A percentile compares a stretch with the other conserved stretches of the same genome.
Conservation (phyloP, 768 basidiomycete species). For the Leucosporidium yakuticum region DNA sequence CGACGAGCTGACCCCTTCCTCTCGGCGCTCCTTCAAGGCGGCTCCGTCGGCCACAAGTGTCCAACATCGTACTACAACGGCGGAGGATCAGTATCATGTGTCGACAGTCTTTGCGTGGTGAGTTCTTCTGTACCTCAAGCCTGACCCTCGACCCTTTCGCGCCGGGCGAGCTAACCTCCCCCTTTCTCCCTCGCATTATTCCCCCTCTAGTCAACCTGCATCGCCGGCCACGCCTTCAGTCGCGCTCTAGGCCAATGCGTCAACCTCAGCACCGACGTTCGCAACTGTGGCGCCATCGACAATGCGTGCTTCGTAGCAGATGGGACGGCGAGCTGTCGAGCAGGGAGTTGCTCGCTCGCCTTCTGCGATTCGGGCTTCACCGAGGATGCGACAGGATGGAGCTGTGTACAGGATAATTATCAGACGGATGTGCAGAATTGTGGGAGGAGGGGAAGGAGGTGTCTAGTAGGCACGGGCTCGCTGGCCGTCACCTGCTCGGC, state of each 20-base stretch:
- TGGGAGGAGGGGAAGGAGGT: constrained; percentile 5
- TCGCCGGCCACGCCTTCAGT: background rate
- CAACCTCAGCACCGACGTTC: constrained; percentile 1
- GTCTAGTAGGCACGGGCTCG: constrained; percentile 3
- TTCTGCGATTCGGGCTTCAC: background rate
- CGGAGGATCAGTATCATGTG: constrained; percentile 6
- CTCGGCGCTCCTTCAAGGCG: background rate
- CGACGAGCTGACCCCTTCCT: no score
- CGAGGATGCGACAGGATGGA: background rate
- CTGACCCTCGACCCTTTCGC: background rate
- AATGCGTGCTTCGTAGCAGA: background rate
- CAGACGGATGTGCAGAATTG: constrained; percentile 15
- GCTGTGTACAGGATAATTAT: background rate
- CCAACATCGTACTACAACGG: constrained; percentile 26
- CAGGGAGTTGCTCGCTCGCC: background rate
- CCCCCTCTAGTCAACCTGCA: background rate
- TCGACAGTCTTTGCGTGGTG: constrained; percentile 16
- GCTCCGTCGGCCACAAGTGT: constrained; percentile 13
- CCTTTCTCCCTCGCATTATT: background rate
- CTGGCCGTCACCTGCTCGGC: constrained; percentile 8
- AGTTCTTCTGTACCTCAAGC: background rate
- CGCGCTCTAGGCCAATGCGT: background rate
- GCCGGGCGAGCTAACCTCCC: background rate
- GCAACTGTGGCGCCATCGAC: constrained; percentile 11
- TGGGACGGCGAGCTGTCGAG: background rate